Evolutionary conservation across 768 basidiomycete species (phyloP), one percentile per base, ranked within the genome.

Genomic region (Boletus rufocinnamomeus): DNA sequence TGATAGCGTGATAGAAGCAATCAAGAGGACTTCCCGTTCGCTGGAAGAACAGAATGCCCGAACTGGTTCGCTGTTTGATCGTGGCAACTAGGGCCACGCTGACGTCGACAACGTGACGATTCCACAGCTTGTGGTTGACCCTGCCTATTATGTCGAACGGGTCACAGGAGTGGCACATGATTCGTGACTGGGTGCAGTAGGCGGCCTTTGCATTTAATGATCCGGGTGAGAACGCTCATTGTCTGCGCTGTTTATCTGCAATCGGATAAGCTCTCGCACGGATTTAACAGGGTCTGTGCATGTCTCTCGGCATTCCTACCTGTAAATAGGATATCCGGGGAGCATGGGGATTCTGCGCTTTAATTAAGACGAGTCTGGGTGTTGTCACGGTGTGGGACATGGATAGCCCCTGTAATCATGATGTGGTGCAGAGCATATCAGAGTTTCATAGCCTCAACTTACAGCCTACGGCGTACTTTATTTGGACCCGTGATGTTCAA

Each of bases 321-420:
- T 46, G 27, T 34, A 45, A 49, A 52, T 38, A 52, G 47, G 49
- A 50, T 46, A 38, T 43, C 46, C 57, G 41, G 41, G 7, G 40
- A 54, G 37, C 21, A 51, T 51, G 51, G 49, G 25, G 27, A 16
- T 40, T 35, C 45, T 47, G 37, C 27, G 23, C 37, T 44, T 53
- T 61, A 45, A 54, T 52, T 30, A 54, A 35, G 7, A 48, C n/a
- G 40, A 23, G 17, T 10, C 11, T 34, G 30, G 49, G n/a, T 46
- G 37, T 11, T 38, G 41, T 60, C 45, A 27, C 6, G 8, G 28
- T 38, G 51, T 25, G 37, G 34, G 41, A 50, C 1, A 10, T 23
- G 49, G 45, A 64, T 48, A 59, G 48, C 52, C 34, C 38, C 38
- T 57, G 54, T 49, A 50, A 55, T 63, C 43, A 50, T 66, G 50